Evolutionary conservation across 129 eudicot species (phyloP).

Genomic region (Centrapalus pauciflorus): DNA sequence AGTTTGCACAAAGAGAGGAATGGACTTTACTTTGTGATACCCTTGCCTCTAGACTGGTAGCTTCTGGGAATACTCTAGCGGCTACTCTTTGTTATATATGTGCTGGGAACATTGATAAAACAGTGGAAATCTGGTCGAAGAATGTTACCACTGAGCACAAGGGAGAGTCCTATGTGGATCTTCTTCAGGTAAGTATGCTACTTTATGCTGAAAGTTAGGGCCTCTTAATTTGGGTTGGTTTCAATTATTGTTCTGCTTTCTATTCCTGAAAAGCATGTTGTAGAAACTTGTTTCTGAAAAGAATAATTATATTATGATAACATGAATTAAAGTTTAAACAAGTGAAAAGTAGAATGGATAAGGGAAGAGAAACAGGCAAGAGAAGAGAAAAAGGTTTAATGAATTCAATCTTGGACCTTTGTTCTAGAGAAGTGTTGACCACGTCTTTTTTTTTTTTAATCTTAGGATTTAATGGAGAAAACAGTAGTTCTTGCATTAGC

Average conservation of each 20-base stretch:
- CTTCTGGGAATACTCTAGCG: slow-evolving; percentile 68
- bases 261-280: neutral
- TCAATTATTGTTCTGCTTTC: neutral
- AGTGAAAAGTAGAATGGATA: neutral
- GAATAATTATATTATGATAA: too few relatives aligned
- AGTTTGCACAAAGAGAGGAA: slow-evolving; percentile 92
- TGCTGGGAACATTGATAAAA: slow-evolving; percentile 89
- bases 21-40: slow-evolving; percentile 83
- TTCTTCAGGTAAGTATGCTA: slow-evolving; percentile 63
- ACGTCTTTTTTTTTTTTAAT: neutral
- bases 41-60: slow-evolving; percentile 79
- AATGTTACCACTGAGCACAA: slow-evolving; percentile 50
- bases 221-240: neutral
- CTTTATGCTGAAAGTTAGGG: neutral
- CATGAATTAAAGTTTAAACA: neutral
- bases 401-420: neutral
- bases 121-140: slow-evolving; percentile 93
- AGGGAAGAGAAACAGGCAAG: neutral
- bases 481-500: slow-evolving; percentile 92
- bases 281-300: neutral
- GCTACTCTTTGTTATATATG: slow-evolving; percentile 91
- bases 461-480: slow-evolving; percentile 94
- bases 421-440: neutral
- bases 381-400: neutral
- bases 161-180: slow-evolving; percentile 69